These are phyloP conservation scores for Peniophora sp. DNA, from an alignment of 1,284 basidiomycete species.

Conservation along the genomic window DNA sequence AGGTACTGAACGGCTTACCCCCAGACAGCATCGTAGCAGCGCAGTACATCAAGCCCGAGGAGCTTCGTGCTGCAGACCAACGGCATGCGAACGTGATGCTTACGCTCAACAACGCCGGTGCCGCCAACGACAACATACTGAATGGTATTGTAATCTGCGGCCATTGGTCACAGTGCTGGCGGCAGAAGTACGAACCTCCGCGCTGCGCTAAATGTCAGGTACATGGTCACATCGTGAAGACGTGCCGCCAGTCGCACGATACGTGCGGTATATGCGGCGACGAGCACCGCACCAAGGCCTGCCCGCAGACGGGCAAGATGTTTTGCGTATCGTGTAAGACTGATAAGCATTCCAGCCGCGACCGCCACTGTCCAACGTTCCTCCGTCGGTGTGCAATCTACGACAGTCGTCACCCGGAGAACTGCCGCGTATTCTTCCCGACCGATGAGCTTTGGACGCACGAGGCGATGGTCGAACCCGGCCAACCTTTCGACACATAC, in stretches of 20 bases:
- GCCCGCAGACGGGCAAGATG: background rate
- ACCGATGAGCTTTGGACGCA: conserved; percentile 5
- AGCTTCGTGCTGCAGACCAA: too few species aligned
- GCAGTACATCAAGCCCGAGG: too few species aligned
- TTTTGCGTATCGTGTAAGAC: conserved; percentile 1
- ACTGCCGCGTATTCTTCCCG: background rate
- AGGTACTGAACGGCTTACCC: too few species aligned
- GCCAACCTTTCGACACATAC: background rate
- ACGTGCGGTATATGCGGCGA: conserved; percentile 7
- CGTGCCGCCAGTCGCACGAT: background rate
- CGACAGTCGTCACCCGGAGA: conserved; percentile 4
- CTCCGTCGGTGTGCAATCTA: background rate
- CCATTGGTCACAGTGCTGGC: too few species aligned
- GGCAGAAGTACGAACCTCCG: conserved; percentile 3
- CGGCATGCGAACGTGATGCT: too few species aligned
- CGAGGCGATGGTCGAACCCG: background rate
- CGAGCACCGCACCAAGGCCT: conserved; percentile 3
- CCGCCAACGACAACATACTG: too few species aligned
- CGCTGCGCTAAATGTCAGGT: conserved; percentile 9
- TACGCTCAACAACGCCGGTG: too few species aligned
- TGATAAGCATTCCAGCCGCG: conserved; percentile 1
- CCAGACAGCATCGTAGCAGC: too few species aligned
- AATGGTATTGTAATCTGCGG: too few species aligned
- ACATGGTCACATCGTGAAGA: conserved; percentile 1
- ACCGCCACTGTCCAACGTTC: conserved; percentile 1